These are phyloP conservation scores for Spathaspora gorwiae DNA, from an alignment of 805 yeast genomes.

Conservation along the genomic window DNA sequence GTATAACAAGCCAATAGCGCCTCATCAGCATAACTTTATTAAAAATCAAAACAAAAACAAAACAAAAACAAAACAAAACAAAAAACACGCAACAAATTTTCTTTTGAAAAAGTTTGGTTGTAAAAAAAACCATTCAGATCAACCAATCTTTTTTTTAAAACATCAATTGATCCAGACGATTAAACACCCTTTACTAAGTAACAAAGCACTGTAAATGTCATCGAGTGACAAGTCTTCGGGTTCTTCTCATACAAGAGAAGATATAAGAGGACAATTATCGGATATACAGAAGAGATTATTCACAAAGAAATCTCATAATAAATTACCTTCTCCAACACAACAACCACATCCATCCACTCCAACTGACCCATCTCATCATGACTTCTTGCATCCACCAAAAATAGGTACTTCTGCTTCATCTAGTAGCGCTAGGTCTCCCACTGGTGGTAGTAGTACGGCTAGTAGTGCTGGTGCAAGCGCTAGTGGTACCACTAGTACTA, in stretches of 20 bases:
- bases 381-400: conserved; percentile 9
- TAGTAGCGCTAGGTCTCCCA: background rate
- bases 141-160: too few species aligned
- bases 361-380: conserved; percentile 9
- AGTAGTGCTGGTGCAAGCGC: background rate
- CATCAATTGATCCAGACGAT: too few species aligned
- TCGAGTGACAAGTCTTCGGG: conserved; percentile 4
- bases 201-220: background rate
- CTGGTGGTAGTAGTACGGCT: background rate
- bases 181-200: too few species aligned
- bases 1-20: too few species aligned
- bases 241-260: conserved; percentile 9
- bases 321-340: conserved; percentile 3
- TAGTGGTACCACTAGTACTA: background rate
- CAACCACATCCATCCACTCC: conserved; percentile 8
- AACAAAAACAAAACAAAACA: background rate
- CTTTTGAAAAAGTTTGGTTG: background rate
- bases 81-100: background rate
- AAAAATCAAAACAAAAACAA: too few species aligned
- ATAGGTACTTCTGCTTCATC: background rate
- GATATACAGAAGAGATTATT: conserved; percentile 35
- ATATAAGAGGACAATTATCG: conserved; percentile 36
- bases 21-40: too few species aligned
- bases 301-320: conserved; percentile 12
- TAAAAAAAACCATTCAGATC: too few species aligned